Evolutionary conservation across 2,329 filamentous ascomycete species (phyloP).

Genomic region (Periconia sp.): DNA sequence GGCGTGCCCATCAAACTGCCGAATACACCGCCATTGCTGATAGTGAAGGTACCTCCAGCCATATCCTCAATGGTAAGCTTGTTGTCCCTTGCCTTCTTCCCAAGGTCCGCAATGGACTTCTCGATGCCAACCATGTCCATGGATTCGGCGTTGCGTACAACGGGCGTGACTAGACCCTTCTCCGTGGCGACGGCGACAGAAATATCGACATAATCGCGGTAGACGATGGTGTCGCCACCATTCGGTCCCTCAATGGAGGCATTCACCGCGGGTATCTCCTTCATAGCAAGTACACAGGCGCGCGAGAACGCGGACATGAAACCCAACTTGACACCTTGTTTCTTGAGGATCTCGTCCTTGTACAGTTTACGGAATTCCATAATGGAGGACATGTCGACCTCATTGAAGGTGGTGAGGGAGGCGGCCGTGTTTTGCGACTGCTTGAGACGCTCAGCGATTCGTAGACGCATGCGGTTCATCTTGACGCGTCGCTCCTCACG

Average conservation of each 20-base stretch:
- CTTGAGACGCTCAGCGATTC: slow-evolving; percentile 97
- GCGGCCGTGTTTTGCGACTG: slow-evolving; percentile 99
- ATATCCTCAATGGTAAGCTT: slow-evolving; percentile 99
- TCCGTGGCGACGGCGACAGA: slow-evolving; percentile 96
- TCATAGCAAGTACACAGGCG: slow-evolving; percentile 89
- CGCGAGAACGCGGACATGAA: slow-evolving; percentile 99
- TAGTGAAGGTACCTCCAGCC: slow-evolving; percentile 97
- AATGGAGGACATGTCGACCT: slow-evolving; percentile 97
- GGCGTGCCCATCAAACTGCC: slow-evolving; percentile 97
- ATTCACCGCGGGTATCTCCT: slow-evolving; percentile 92
- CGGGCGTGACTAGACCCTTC: slow-evolving; percentile 95
- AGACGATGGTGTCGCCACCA: slow-evolving; percentile 96
- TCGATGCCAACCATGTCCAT: slow-evolving; percentile 91
- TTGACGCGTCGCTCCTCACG: slow-evolving; percentile 94
- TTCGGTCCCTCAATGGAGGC: slow-evolving; percentile 96
- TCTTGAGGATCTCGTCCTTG: slow-evolving; percentile 96
- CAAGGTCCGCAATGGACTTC: slow-evolving; percentile 87
- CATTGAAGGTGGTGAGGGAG: slow-evolving; percentile 97
- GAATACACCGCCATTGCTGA: slow-evolving; percentile 96
- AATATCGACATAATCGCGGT: slow-evolving; percentile 97
- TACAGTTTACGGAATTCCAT: slow-evolving; percentile 98
- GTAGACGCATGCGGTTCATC: slow-evolving; percentile 99
- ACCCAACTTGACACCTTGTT: slow-evolving; percentile 96
- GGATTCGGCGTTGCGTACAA: slow-evolving; percentile 90
- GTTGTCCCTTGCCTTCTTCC: slow-evolving; percentile 95